Conservation (phyloP, 75 land plant genomes). For the Isoetes taiwanensis region DNA sequence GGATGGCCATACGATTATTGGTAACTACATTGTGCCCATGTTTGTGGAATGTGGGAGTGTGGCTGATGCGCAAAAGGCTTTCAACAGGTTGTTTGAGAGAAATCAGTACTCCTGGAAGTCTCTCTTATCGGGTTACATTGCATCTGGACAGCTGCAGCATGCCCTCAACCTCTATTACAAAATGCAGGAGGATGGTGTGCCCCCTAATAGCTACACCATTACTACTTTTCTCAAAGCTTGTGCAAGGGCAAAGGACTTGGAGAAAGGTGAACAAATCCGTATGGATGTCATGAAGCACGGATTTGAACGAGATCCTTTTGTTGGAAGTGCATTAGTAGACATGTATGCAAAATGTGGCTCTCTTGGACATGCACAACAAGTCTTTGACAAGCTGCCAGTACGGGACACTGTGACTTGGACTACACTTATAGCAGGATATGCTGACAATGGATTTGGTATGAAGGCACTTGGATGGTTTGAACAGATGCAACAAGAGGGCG, state of each 20-base stretch:
- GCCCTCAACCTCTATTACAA: too few species aligned
- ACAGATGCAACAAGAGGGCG: slow-evolving; percentile 16
- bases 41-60: too few species aligned
- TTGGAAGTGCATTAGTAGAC: slow-evolving; percentile 35
- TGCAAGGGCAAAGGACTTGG: slow-evolving; percentile 11
- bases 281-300: slow-evolving; percentile 25
- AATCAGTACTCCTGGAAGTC: too few species aligned
- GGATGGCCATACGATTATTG: too few species aligned
- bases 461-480: slow-evolving; percentile 19
- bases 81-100: too few species aligned
- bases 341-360: slow-evolving; percentile 51
- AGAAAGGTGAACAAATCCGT: slow-evolving; percentile 23
- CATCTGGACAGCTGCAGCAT: too few species aligned
- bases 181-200: too few species aligned
- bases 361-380: slow-evolving; percentile 22
- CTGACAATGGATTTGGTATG: slow-evolving; percentile 10
- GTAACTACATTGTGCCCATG: too few species aligned
- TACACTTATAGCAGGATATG: slow-evolving; percentile 39
- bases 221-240: slow-evolving; percentile 13
- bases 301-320: not conserved
- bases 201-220: too few species aligned
- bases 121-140: too few species aligned
- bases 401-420: slow-evolving; percentile 38
- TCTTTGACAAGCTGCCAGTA: slow-evolving; percentile 19
- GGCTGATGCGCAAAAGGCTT: too few species aligned